A percentile compares a stretch with the other conserved stretches of the same genome.
Conservation (phyloP, 1,139 yeast genomes). For the Pichia sp. region DNA sequence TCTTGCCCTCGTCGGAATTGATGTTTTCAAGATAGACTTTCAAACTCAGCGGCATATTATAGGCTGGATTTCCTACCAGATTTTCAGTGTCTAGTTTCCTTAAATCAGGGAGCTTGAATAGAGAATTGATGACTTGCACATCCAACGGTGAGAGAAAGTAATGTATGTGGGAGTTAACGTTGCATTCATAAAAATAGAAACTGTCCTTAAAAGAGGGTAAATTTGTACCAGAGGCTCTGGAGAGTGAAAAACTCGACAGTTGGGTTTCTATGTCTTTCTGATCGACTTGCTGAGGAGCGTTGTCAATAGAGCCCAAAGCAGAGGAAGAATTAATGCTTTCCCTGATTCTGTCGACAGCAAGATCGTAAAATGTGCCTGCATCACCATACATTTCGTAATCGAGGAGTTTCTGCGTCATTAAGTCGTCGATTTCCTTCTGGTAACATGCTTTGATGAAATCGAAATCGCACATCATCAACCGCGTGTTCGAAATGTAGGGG, state of each 20-base stretch:
- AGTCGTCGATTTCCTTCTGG: conserved; percentile 50
- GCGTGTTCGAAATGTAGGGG: conserved; percentile 42
- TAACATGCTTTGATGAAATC: conserved; percentile 51
- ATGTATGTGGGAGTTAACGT: conserved; percentile 56
- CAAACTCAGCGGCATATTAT: conserved; percentile 15
- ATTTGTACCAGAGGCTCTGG: background rate
- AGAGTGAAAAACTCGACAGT: background rate
- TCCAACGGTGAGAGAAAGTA: conserved; percentile 78
- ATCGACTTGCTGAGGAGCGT: conserved; percentile 4
- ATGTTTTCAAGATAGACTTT: conserved; percentile 53
- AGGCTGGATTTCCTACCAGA: conserved; percentile 7
- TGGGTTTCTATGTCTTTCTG: background rate
- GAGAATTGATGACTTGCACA: conserved; percentile 46
- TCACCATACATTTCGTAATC: conserved; percentile 61
- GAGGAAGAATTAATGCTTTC: conserved; percentile 35
- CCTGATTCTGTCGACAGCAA: conserved; percentile 57
- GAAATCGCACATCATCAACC: conserved; percentile 64
- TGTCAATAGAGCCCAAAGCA: background rate
- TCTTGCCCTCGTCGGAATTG: conserved; percentile 52
- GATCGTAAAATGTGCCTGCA: conserved; percentile 50
- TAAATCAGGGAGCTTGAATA: conserved; percentile 10
- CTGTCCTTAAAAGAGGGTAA: conserved; percentile 18
- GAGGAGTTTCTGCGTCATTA: conserved; percentile 46
- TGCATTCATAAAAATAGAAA: conserved; percentile 18
- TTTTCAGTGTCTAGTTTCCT: background rate